Evolutionary conservation across 352 stramenopile species (phyloP).

Genomic region (Salisapilia sapeloensis): DNA sequence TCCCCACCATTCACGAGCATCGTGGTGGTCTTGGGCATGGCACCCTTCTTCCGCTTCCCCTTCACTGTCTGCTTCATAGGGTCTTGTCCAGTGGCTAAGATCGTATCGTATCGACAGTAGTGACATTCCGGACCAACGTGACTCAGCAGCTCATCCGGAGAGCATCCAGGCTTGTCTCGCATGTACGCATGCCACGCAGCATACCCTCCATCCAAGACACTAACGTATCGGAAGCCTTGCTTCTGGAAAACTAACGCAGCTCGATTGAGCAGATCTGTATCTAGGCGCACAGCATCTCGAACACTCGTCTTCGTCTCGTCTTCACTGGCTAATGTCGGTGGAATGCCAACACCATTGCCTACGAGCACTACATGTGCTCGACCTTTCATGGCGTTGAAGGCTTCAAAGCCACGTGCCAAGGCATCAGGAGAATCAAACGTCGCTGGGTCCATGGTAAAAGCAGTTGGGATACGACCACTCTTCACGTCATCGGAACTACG

Average conservation of each 20-base stretch:
- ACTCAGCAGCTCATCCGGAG: slow-evolving; percentile 45
- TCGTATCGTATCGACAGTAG: slow-evolving; percentile 66
- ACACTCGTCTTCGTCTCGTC: slow-evolving; percentile 61
- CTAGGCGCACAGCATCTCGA: slow-evolving; percentile 48
- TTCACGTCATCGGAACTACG: slow-evolving; percentile 67
- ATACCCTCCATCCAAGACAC: slow-evolving; percentile 54
- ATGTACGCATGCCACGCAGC: slow-evolving; percentile 75
- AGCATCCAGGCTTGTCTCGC: slow-evolving; percentile 33
- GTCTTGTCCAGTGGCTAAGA: slow-evolving; percentile 44
- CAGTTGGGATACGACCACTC: slow-evolving; percentile 53
- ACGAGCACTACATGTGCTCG: slow-evolving; percentile 62
- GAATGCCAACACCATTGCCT: slow-evolving; percentile 49
- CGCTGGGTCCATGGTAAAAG: slow-evolving; percentile 56
- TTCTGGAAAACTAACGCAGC: slow-evolving; percentile 74
- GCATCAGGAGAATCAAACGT: slow-evolving; percentile 68
- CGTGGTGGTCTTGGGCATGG: slow-evolving; percentile 49
- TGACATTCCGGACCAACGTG: slow-evolving; percentile 51
- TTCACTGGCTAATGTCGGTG: slow-evolving; percentile 28
- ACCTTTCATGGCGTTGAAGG: slow-evolving; percentile 54
- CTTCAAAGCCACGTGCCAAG: slow-evolving; percentile 50
- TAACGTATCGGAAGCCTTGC: slow-evolving; percentile 66
- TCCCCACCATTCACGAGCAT: slow-evolving; percentile 58
- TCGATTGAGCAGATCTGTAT: slow-evolving; percentile 54
- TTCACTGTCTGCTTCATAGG: slow-evolving; percentile 25
- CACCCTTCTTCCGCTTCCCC: slow-evolving; percentile 32